A percentile compares a stretch with the other conserved stretches of the same genome.
phyloP scores from a whole-genome alignment of 257 asterid genomes.

The Sherardia arvensis region DNA sequence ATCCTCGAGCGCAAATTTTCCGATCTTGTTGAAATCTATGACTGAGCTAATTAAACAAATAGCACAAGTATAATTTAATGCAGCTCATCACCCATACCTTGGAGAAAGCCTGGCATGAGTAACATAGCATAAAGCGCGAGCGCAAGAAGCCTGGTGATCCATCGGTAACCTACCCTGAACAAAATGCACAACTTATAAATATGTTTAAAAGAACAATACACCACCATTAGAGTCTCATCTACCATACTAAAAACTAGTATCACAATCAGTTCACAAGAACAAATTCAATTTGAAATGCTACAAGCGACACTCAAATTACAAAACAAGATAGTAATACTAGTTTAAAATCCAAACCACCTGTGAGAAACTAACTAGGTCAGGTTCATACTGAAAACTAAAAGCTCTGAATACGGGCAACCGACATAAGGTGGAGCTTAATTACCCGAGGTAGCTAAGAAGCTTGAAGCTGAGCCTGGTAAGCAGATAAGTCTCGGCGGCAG shows the following conservation, averaged over 20 bases:
- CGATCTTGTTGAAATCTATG: not conserved
- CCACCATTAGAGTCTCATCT: not conserved
- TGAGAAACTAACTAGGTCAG: not conserved
- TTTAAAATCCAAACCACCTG: not conserved
- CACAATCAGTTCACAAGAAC: not conserved
- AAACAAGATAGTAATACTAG: not conserved
- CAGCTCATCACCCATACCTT: conserved; percentile 32
- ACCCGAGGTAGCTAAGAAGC: conserved; percentile 94
- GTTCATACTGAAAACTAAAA: not conserved
- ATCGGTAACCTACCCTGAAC: conserved; percentile 94
- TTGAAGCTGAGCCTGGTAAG: conserved; percentile 70
- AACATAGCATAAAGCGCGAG: conserved; percentile 77
- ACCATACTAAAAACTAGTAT: not conserved
- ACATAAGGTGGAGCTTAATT: not conserved
- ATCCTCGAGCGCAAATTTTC: not conserved
- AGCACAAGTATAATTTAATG: not conserved
- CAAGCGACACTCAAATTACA: no score
- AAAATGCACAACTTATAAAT: conserved; percentile 27
- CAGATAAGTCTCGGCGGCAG: conserved; percentile 94
- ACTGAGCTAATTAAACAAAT: not conserved
- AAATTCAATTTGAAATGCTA: not conserved
- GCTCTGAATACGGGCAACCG: not conserved
- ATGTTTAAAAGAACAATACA: not conserved
- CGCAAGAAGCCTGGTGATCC: conserved; percentile 79
- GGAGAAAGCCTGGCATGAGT: conserved; percentile 97